A percentile compares a stretch with the other conserved stretches of the same genome.
Conservation (phyloP, 1,139 yeast genomes). For the Arxiozyma telluris region DNA sequence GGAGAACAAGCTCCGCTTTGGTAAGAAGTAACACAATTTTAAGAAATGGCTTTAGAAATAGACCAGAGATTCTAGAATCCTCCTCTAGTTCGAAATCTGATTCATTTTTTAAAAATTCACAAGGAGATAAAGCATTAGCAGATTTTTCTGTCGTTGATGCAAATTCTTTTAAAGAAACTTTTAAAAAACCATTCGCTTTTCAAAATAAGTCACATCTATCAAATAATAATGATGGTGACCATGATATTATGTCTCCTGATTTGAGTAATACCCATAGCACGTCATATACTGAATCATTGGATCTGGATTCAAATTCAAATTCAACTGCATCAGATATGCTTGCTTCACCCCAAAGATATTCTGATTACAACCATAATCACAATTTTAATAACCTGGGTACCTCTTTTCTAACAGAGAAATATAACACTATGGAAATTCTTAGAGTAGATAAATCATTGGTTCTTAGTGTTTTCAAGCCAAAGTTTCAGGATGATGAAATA, state of each 20-base stretch:
- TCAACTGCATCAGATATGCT: not conserved
- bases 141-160: not conserved
- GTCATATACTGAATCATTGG: not conserved
- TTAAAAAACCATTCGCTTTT: not conserved
- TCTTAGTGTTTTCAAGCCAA: constrained; percentile 21
- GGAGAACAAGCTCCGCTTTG: not conserved
- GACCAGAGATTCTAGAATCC: not conserved
- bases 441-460: constrained; percentile 17
- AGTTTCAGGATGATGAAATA: constrained; percentile 17
- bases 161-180: not conserved
- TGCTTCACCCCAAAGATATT: not conserved
- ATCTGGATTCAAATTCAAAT: not conserved
- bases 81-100: not conserved
- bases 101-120: not conserved
- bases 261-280: not conserved
- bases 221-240: not conserved
- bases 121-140: not conserved
- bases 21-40: not conserved
- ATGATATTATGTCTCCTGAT: not conserved
- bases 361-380: not conserved
- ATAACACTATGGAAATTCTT: constrained; percentile 20
- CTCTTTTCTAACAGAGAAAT: constrained; percentile 23
- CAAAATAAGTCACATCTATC: not conserved
- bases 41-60: not conserved
- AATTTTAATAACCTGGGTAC: not conserved